Percentiles rank a stretch among this genome's conserved stretches.
phyloP scores from a whole-genome alignment of 2,329 filamentous ascomycete genomes.

The Aspergillus pseudoglaucus region DNA sequence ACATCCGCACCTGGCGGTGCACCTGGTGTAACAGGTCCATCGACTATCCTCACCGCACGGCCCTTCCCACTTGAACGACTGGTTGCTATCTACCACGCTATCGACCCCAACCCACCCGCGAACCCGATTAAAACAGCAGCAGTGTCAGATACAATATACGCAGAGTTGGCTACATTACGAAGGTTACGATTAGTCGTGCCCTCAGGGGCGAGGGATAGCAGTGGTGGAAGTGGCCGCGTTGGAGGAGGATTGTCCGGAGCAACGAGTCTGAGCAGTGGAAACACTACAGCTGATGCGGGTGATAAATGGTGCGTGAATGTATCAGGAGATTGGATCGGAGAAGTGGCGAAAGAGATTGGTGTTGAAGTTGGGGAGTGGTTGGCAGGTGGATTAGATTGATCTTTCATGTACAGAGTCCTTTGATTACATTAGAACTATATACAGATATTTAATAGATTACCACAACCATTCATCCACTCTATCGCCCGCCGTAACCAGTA shows the following conservation, averaged over 20 bases:
- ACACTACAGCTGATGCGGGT: slow-evolving; percentile 32
- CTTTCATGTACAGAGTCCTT: not conserved
- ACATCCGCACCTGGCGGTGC: slow-evolving; percentile 25
- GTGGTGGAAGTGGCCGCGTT: slow-evolving; percentile 12
- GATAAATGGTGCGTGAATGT: slow-evolving; percentile 46
- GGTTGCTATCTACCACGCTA: slow-evolving; percentile 43
- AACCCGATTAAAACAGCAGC: slow-evolving; percentile 31
- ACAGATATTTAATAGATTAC: slow-evolving; percentile 11
- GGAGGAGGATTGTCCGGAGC: slow-evolving; percentile 19
- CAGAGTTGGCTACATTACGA: slow-evolving; percentile 42
- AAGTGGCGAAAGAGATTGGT: slow-evolving; percentile 39
- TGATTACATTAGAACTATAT: not conserved
- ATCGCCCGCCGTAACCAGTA: slow-evolving; percentile 27
- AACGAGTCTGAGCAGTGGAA: slow-evolving; percentile 25
- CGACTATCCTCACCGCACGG: slow-evolving; percentile 35
- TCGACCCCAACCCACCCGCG: slow-evolving; percentile 40
- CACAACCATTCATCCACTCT: slow-evolving; percentile 35
- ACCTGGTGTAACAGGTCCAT: slow-evolving; percentile 29
- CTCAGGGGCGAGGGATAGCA: slow-evolving; percentile 27
- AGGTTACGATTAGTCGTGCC: slow-evolving; percentile 42
- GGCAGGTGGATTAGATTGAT: slow-evolving; percentile 32
- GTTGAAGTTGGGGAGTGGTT: slow-evolving; percentile 42
- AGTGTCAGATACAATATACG: slow-evolving; percentile 39
- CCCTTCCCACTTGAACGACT: slow-evolving; percentile 42
- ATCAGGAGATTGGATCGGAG: slow-evolving; percentile 41